Evolutionary conservation across 2,329 filamentous ascomycete genomes (phyloP).

Genomic region (Hyphodiscus sp.): DNA sequence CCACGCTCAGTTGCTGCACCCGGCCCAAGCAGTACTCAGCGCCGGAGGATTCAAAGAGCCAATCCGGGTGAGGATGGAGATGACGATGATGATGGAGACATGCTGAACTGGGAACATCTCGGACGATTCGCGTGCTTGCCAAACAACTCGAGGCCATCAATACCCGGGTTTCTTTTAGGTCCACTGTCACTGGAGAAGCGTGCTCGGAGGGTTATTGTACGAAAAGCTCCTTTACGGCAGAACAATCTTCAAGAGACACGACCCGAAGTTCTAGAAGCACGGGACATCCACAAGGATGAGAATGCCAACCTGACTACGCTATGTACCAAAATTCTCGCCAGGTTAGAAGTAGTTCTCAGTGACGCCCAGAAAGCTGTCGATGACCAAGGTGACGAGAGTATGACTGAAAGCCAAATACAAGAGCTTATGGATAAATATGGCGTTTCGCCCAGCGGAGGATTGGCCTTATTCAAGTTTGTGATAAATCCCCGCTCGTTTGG

Average conservation of each 20-base stretch:
- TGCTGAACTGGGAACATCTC: conserved; percentile 79
- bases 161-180: conserved; percentile 80
- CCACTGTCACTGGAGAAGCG: conserved; percentile 87
- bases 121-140: conserved; percentile 73
- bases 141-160: conserved; percentile 64
- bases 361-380: conserved; percentile 41
- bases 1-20: conserved; percentile 31
- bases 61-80: conserved; percentile 50
- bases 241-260: conserved; percentile 63
- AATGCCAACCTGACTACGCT: conserved; percentile 73
- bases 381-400: conserved; percentile 38
- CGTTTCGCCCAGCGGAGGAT: conserved; percentile 61
- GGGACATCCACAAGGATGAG: conserved; percentile 67
- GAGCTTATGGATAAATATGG: conserved; percentile 58
- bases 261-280: conserved; percentile 69
- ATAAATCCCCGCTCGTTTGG: conserved; percentile 87
- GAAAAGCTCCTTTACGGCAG: conserved; percentile 59
- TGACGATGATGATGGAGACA: conserved; percentile 64
- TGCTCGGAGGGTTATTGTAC: conserved; percentile 60
- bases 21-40: conserved; percentile 39
- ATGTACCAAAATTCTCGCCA: conserved; percentile 66
- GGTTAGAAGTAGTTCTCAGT: conserved; percentile 46
- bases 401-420: conserved; percentile 37
- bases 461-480: conserved; percentile 79
- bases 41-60: conserved; percentile 31